Percentiles rank a stretch among this genome's conserved stretches.
phyloP scores from a whole-genome alignment of 345 rosid species.

The Populus davidiana region DNA sequence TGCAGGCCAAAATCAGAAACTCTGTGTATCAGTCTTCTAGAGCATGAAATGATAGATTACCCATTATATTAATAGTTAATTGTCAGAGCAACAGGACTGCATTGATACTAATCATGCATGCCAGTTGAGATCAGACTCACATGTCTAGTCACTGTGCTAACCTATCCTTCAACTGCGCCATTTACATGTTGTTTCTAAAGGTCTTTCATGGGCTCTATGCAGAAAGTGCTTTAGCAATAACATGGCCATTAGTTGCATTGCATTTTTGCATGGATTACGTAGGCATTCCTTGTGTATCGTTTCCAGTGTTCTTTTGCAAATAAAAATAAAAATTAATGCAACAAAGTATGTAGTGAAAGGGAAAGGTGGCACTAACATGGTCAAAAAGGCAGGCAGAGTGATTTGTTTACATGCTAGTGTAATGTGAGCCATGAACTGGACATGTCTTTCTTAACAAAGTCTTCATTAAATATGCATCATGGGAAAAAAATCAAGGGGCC shows the following conservation, averaged over 20 bases:
- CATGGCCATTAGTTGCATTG: conserved; percentile 22
- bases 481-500: conserved; percentile 37
- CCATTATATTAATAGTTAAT: neutral
- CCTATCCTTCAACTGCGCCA: neutral
- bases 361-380: conserved; percentile 53
- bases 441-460: conserved; percentile 35
- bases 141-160: conserved; percentile 6
- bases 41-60: neutral
- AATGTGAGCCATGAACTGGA: conserved; percentile 57
- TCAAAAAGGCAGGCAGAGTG: conserved; percentile 35
- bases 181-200: neutral
- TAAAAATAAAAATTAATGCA: neutral
- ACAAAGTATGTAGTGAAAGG: conserved; percentile 10
- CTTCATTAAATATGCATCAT: conserved; percentile 17
- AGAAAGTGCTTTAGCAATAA: neutral
- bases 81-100: neutral
- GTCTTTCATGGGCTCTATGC: conserved; percentile 30
- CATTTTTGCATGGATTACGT: conserved; percentile 43
- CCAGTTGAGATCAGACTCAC: neutral
- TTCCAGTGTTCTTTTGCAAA: neutral
- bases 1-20: neutral
- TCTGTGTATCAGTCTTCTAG: neutral
- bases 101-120: conserved; percentile 12
- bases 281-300: conserved; percentile 1
- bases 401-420: conserved; percentile 42